phyloP scores from a whole-genome alignment of 306 rosid genomes.

The Canavalia gladiata region DNA sequence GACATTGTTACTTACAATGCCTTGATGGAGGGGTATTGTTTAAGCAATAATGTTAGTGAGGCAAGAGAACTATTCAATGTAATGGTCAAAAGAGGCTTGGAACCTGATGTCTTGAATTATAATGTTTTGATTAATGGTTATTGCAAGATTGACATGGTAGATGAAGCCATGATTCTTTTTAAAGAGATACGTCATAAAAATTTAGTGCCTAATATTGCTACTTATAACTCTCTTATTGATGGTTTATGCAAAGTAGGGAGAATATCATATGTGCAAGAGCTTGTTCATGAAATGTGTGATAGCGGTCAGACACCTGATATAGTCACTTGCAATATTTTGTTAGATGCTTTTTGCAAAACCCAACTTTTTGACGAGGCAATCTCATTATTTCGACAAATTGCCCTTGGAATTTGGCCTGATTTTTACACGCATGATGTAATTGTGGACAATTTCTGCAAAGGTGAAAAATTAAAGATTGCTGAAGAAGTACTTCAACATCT shows the following conservation, averaged over 20 bases:
- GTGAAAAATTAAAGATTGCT: slow-evolving; percentile 43
- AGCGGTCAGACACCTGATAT: slow-evolving; percentile 49
- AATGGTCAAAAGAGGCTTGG: slow-evolving; percentile 50
- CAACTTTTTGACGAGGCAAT: slow-evolving; percentile 45
- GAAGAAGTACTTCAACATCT: slow-evolving; percentile 47
- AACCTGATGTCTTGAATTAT: slow-evolving; percentile 49
- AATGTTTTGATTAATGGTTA: slow-evolving; percentile 57
- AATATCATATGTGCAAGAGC: slow-evolving; percentile 44
- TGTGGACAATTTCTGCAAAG: slow-evolving; percentile 45
- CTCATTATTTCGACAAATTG: slow-evolving; percentile 47
- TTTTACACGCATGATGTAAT: neutral
- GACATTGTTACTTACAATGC: slow-evolving; percentile 50
- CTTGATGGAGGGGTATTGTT: slow-evolving; percentile 53
- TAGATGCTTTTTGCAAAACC: slow-evolving; percentile 53
- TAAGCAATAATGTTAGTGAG: slow-evolving; percentile 31
- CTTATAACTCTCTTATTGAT: slow-evolving; percentile 52
- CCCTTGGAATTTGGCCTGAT: slow-evolving; percentile 47
- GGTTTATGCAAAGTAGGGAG: slow-evolving; percentile 52
- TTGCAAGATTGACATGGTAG: slow-evolving; percentile 53
- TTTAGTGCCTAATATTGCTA: slow-evolving; percentile 47
- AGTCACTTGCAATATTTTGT: slow-evolving; percentile 51
- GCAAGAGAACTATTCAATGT: slow-evolving; percentile 47
- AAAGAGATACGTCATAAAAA: slow-evolving; percentile 44
- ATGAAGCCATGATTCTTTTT: slow-evolving; percentile 53
- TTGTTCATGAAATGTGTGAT: slow-evolving; percentile 48